Percentiles rank a stretch among this genome's conserved stretches.
phyloP scores from a whole-genome alignment of 2,329 filamentous ascomycete genomes.

The Aspergillus ibericus region DNA sequence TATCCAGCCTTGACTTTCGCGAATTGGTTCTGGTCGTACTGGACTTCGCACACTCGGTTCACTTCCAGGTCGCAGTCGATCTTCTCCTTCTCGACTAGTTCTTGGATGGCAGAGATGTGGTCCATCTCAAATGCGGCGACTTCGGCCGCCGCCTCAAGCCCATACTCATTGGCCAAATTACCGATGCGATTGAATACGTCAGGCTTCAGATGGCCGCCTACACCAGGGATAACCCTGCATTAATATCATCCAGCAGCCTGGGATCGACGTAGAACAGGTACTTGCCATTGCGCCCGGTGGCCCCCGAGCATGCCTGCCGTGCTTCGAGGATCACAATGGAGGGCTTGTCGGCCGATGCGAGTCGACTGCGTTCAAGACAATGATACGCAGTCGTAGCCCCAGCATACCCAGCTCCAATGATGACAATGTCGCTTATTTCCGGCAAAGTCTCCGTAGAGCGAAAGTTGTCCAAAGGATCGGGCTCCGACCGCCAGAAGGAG shows the following conservation, averaged over 20 bases:
- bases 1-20: conserved; percentile 32
- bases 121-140: conserved; percentile 42
- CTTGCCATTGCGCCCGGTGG: conserved; percentile 44
- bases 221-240: not conserved
- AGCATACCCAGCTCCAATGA: conserved; percentile 49
- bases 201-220: conserved; percentile 46
- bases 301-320: conserved; percentile 43
- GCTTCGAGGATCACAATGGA: conserved; percentile 45
- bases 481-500: conserved; percentile 48
- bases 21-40: conserved; percentile 31
- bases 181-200: conserved; percentile 42
- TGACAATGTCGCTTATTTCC: conserved; percentile 41
- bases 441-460: conserved; percentile 43
- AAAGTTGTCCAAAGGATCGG: conserved; percentile 43
- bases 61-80: conserved; percentile 48
- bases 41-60: conserved; percentile 42
- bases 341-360: conserved; percentile 5
- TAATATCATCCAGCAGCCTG: not conserved
- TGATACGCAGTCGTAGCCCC: conserved; percentile 46
- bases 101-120: conserved; percentile 42
- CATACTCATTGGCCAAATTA: conserved; percentile 32
- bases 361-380: conserved; percentile 28
- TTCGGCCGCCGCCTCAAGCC: conserved; percentile 39
- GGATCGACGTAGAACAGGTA: not conserved
- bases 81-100: conserved; percentile 40